These are phyloP conservation scores for Trypanosomatidae sp. DNA, from an alignment of 208 protist species.

Conservation along the genomic window DNA sequence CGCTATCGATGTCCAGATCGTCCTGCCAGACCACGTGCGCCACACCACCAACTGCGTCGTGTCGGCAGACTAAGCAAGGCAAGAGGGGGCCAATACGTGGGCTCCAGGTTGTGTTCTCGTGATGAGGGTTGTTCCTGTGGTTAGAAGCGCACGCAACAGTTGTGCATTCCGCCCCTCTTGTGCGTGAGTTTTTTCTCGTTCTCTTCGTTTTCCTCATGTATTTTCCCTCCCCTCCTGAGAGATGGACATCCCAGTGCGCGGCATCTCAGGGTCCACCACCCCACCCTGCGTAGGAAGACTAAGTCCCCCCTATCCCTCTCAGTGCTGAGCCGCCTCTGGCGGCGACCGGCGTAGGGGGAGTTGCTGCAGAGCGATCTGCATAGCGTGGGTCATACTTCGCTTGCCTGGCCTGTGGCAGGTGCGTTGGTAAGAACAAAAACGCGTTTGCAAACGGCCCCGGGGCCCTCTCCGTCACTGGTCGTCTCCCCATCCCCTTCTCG, in stretches of 20 bases:
- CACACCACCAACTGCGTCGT: constrained; percentile 21
- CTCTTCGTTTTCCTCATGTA: background rate
- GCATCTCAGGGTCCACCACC: background rate
- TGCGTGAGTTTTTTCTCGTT: background rate
- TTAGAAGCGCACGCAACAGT: background rate
- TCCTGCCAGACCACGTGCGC: constrained; percentile 50
- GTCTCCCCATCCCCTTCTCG: too few relatives aligned
- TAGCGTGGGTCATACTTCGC: too few relatives aligned
- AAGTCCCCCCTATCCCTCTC: too few relatives aligned
- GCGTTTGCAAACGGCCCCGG: too few relatives aligned
- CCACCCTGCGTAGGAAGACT: too few relatives aligned
- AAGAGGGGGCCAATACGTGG: background rate
- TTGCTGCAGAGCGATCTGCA: too few relatives aligned
- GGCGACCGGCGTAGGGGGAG: too few relatives aligned
- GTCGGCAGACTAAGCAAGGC: constrained; percentile 2
- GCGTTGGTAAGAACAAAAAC: too few relatives aligned
- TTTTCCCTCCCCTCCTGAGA: background rate
- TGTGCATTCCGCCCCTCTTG: background rate
- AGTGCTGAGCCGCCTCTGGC: too few relatives aligned
- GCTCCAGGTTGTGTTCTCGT: background rate
- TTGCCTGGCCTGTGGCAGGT: too few relatives aligned
- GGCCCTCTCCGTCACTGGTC: too few relatives aligned
- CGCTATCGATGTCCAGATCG: constrained; percentile 50
- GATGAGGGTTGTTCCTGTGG: background rate
- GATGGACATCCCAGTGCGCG: background rate